Percentiles rank a stretch among this genome's conserved stretches.
These are phyloP conservation scores for Penicillium coffeae DNA, from an alignment of 495 filamentous ascomycete genomes.

Conservation along the genomic window DNA sequence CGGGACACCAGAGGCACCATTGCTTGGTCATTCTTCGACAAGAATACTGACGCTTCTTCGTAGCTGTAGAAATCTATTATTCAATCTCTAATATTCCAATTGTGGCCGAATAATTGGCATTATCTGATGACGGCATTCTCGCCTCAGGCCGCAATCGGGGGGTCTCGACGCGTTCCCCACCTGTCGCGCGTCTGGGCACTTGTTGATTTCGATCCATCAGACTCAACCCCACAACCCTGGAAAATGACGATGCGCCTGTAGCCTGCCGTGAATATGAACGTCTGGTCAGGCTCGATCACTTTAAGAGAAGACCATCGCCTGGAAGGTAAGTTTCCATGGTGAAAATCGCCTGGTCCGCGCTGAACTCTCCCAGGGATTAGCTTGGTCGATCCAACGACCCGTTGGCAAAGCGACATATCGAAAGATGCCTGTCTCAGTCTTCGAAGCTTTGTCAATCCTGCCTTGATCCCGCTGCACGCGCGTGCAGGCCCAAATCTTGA, in stretches of 20 bases:
- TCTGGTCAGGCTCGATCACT: conserved; percentile 37
- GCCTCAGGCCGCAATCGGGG: background rate
- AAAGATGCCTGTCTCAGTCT: conserved; percentile 35
- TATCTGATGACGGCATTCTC: too few relatives aligned
- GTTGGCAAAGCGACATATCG: conserved; percentile 38
- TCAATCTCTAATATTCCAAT: too few relatives aligned
- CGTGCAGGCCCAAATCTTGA: conserved; percentile 50
- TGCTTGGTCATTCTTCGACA: too few relatives aligned
- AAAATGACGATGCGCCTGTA: background rate
- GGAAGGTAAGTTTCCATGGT: conserved; percentile 27
- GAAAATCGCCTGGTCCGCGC: conserved; percentile 4
- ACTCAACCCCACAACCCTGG: background rate
- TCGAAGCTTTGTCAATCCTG: conserved; percentile 44
- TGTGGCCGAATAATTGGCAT: too few relatives aligned
- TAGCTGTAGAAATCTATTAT: background rate
- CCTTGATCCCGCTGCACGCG: conserved; percentile 46
- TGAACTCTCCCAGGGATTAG: conserved; percentile 32
- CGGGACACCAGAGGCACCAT: too few relatives aligned
- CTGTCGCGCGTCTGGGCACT: conserved; percentile 9
- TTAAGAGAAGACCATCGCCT: conserved; percentile 28
- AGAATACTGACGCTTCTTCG: too few relatives aligned
- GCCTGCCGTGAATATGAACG: conserved; percentile 28
- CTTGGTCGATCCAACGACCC: conserved; percentile 34
- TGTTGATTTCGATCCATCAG: conserved; percentile 5
- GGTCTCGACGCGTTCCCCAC: conserved; percentile 7